Base-by-base conservation (phyloP, 768 basidiomycete species). In the Podaxis sp. region DNA sequence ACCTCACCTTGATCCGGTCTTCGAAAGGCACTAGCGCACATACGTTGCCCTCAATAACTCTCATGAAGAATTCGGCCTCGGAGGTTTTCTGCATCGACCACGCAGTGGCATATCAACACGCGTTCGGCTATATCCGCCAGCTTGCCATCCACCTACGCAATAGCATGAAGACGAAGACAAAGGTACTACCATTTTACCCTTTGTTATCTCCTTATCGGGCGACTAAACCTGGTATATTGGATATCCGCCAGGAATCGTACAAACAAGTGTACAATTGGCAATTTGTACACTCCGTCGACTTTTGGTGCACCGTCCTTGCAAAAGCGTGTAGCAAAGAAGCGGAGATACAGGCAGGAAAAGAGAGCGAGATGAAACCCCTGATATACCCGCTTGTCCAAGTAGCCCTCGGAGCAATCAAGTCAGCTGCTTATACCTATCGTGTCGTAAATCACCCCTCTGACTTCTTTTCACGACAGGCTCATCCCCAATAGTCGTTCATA, bases 231-330 rank as follows among this genome's bases (percentile, higher is more conserved):
- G 37, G 51, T 1, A 57, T 41, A 15, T 52, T 19, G 53, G 57
- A 24, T 9, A 49, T 46, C 13, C 59, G 22, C 47, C 73, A 94
- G 89, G 95, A 98, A 67, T 88, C 93, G 8, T 96, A 91, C 77
- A 90, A 89, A 73, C 89, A 91, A 68, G 96, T 99, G 22, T 97
- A 99, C 76, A 99, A 98, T 76, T 99, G 97, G 97, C 97, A 98
- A 76, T 98, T 90, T 67, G 91, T 89, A 2, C 97, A 99, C 73
- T 93, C 88, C 63, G 79, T 99, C 66, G 97, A 99, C 78, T 98
- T 98, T 70, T 99, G 97, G 97, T 84, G 86, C 43, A 81, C 93
- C 46, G 94, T 98, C 9, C 82, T 99, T 9, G 90, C 88, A 22
- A 81, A 88, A 49, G 89, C 93, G 15, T 96, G 93, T 69, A 86